Conservation (phyloP, 345 rosid species). For the Dipteronia sinensis region DNA sequence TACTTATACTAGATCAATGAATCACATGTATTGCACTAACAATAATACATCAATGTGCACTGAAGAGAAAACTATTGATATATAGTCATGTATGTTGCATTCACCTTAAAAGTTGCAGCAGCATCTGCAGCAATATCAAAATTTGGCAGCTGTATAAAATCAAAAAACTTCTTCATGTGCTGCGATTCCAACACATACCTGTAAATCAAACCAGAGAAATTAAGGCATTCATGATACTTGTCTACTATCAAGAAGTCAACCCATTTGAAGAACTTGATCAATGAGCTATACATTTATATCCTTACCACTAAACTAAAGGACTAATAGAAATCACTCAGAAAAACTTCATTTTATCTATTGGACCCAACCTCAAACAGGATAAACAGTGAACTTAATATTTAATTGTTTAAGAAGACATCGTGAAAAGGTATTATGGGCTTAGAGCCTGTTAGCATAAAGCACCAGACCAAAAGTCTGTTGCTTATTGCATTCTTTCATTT, state of each 20-base stretch:
- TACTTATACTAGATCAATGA: no score
- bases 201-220: slow-evolving; percentile 27
- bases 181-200: slow-evolving; percentile 91
- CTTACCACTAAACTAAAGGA: neutral
- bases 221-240: neutral
- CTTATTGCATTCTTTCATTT: neutral
- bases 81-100: slow-evolving; percentile 7
- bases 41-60: no score
- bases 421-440: neutral
- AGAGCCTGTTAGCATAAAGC: neutral
- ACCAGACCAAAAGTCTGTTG: neutral
- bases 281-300: neutral
- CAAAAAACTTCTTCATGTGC: slow-evolving; percentile 87
- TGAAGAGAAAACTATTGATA: no score
- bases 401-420: neutral
- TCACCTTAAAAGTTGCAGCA: slow-evolving; percentile 97
- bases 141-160: slow-evolving; percentile 91
- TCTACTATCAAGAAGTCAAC: neutral
- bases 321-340: neutral
- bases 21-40: no score
- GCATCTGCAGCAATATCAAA: slow-evolving; percentile 98
- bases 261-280: neutral
- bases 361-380: neutral
- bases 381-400: neutral
- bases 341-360: neutral